A percentile compares a stretch with the other conserved stretches of the same genome.
Evolutionary conservation across 371 early-diverging fungal species (phyloP).

Genomic region (Conidiobolus incongruus): DNA sequence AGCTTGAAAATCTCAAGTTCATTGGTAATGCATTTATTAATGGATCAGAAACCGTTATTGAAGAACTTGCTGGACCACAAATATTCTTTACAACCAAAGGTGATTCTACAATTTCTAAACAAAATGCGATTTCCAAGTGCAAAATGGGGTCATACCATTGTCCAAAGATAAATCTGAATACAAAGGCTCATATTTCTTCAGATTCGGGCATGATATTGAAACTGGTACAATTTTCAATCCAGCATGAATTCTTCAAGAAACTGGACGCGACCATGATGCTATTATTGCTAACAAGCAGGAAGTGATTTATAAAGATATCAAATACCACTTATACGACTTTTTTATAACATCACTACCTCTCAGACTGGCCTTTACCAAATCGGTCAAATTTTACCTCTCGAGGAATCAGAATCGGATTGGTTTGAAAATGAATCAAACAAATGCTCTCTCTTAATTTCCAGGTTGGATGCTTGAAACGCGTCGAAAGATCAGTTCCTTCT

Average conservation of each 20-base stretch:
- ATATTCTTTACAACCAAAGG: constrained; percentile 21
- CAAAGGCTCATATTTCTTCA: constrained; percentile 11
- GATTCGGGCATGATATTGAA: not conserved
- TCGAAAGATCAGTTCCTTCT: no score
- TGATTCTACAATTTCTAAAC: constrained; percentile 14
- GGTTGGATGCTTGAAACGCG: no score
- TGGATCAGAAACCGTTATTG: constrained; percentile 20
- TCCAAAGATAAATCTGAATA: constrained; percentile 10
- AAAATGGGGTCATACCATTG: constrained; percentile 11
- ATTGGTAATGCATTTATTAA: constrained; percentile 18
- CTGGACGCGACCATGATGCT: not conserved
- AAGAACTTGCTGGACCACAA: constrained; percentile 17
- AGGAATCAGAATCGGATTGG: not conserved
- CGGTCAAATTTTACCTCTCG: constrained; percentile 13
- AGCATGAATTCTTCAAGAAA: not conserved
- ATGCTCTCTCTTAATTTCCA: no score
- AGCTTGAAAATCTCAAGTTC: constrained; percentile 5
- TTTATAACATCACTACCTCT: constrained; percentile 13
- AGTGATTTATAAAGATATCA: constrained; percentile 8
- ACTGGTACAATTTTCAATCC: not conserved
- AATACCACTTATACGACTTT: constrained; percentile 19
- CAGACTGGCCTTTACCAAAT: constrained; percentile 17
- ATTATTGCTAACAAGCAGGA: not conserved
- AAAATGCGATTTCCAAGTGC: constrained; percentile 14
- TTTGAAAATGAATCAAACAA: no score